Base-by-base conservation (phyloP, 1,284 basidiomycete genomes). In the Nidula niveotomentosa region DNA sequence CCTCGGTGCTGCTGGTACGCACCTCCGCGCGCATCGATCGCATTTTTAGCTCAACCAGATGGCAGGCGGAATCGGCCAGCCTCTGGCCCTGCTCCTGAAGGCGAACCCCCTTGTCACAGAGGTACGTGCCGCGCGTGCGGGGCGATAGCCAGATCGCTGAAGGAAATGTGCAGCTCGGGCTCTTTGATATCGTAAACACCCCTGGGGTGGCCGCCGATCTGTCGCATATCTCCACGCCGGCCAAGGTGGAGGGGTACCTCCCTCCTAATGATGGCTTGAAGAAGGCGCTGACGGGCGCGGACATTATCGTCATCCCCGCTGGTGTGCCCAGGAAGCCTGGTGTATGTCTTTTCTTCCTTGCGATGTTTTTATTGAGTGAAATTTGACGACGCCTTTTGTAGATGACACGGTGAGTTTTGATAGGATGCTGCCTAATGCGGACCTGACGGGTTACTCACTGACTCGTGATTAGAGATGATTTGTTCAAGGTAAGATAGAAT, bases 291-390 rank as follows among this genome's bases (percentile, higher is more conserved):
- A 84, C 81, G 54, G 93, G 90, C 57, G 94, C 94, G 47, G 86
- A 98, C 62, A 69, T 98, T 60, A 88, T 99, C 65, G 85, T 99
- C 64, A 98, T 99, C 72, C 97, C 97, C 58, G 97, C 96, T 64
- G 96, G 97, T 76, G 90, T 98, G 8, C 96, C 97, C 58, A 85
- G 97, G 65, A 99, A 99, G 78, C 94, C 94, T 65, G 93, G 93
- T 57, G 90, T 93, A 68, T 62, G 89, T 80, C 2, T 36, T 58
- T n/a, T 49, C 46, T 53, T 52, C 43, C 35, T 30, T 49, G 53
- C 47, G 51, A n/a, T 49, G 36, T 59, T 41, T 49, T 62, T 53
- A 34, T 60, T 52, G 43, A 48, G 43, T 30, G 30, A 30, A 30
- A 30, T 4, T 30, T 30, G 30, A 30, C 30, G 30, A 30, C 30